These are phyloP conservation scores for Podila clonocystis DNA, from an alignment of 192 early-diverging fungal species.

Conservation along the genomic window DNA sequence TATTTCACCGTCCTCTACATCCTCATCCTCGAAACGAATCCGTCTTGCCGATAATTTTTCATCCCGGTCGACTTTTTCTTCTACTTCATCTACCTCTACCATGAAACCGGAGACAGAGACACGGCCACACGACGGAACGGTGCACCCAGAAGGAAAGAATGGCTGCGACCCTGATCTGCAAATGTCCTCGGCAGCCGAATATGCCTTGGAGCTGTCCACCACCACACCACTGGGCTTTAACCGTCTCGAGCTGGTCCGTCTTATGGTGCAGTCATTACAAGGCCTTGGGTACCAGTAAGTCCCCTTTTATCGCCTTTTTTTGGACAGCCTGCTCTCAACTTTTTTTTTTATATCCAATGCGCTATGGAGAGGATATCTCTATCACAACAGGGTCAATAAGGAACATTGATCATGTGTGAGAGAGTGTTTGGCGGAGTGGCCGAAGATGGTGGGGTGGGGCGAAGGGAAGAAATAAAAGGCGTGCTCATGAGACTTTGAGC, in stretches of 20 bases:
- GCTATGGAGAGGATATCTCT: not conserved
- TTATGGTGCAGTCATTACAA: constrained; percentile 88
- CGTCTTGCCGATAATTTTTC: constrained; percentile 1
- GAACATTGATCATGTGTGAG: no score
- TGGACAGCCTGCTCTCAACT: not conserved
- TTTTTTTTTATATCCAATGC: not conserved
- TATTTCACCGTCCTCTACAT: not conserved
- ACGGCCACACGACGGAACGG: constrained; percentile 14
- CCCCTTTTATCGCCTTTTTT: not conserved
- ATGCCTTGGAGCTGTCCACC: constrained; percentile 7
- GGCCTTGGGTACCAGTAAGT: constrained; percentile 84
- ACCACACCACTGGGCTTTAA: constrained; percentile 32
- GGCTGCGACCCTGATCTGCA: constrained; percentile 7
- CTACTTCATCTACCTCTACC: constrained; percentile 2
- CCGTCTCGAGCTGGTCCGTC: constrained; percentile 81
- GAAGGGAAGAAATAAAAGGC: no score
- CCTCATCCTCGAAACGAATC: constrained; percentile 13
- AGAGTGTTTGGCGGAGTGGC: no score
- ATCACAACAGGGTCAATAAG: not conserved
- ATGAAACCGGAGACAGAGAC: constrained; percentile 37
- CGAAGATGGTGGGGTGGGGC: no score
- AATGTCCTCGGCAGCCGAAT: not conserved
- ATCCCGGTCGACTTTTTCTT: not conserved
- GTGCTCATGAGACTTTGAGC: not conserved
- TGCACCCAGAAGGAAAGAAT: constrained; percentile 18